phyloP scores from a whole-genome alignment of 73 alveolate genomes.

The Paramecium sexaurelia region DNA sequence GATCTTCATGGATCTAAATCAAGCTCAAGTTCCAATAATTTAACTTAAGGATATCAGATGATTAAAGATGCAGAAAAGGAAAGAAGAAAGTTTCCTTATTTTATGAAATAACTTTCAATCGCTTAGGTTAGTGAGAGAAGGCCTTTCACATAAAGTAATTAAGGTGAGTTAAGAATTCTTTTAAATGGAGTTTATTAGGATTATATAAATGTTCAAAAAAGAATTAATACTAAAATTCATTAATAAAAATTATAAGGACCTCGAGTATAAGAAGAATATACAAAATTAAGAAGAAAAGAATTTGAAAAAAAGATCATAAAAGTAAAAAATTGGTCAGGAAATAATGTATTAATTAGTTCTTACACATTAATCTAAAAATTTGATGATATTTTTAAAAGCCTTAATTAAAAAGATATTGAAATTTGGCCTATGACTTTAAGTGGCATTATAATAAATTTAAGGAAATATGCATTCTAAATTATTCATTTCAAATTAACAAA shows the following conservation, averaged over 20 bases:
- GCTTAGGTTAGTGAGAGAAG: not conserved
- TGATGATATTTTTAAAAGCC: not conserved
- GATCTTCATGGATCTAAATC: not conserved
- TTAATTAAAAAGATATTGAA: not conserved
- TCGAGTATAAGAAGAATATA: not conserved
- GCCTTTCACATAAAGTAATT: not conserved
- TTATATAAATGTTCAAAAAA: not conserved
- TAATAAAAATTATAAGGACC: not conserved
- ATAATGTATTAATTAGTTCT: not conserved
- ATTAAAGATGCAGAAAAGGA: not conserved
- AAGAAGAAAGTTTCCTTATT: not conserved
- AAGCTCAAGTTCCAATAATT: too few relatives aligned
- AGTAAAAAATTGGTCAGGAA: constrained; percentile 4
- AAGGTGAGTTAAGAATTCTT: not conserved
- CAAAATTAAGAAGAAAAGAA: not conserved
- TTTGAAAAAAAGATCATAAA: not conserved
- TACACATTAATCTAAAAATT: not conserved
- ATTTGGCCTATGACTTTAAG: not conserved
- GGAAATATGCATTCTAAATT: not conserved
- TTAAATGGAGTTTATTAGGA: not conserved
- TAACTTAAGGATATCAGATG: not conserved
- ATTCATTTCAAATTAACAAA: not conserved
- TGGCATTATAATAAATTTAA: not conserved
- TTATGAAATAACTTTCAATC: not conserved
- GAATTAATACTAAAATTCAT: not conserved